Evolutionary conservation across 23 red algal genomes (phyloP).

Genomic region (Pyropia haitanensis): DNA sequence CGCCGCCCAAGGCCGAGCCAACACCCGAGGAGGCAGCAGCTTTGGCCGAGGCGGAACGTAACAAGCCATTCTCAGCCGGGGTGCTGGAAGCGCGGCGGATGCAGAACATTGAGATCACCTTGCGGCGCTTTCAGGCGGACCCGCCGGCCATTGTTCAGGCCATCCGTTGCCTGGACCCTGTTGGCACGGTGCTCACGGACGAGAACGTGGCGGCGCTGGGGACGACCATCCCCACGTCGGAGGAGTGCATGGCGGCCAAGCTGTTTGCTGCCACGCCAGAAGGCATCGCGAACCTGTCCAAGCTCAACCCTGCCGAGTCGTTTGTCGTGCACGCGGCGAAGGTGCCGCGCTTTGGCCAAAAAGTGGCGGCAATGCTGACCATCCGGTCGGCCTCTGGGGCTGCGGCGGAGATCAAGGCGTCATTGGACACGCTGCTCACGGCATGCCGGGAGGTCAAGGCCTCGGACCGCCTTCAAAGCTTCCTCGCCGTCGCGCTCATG

Average conservation of each 20-base stretch:
- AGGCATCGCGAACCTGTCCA: slow-evolving; percentile 16
- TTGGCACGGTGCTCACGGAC: slow-evolving; percentile 25
- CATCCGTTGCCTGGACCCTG: slow-evolving; percentile 65
- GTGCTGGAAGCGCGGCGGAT: slow-evolving; percentile 72
- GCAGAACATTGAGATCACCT: slow-evolving; percentile 87
- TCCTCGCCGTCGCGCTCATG: slow-evolving; percentile 57
- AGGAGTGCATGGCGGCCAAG: slow-evolving; percentile 77
- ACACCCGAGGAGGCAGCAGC: not conserved
- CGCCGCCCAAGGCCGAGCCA: slow-evolving; percentile 12
- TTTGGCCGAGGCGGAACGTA: slow-evolving; percentile 3
- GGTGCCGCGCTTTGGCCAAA: slow-evolving; percentile 48
- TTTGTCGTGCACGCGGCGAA: slow-evolving; percentile 30
- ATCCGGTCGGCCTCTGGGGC: slow-evolving; percentile 49
- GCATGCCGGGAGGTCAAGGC: slow-evolving; percentile 57
- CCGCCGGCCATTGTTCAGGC: slow-evolving; percentile 58
- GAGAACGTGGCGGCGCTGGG: slow-evolving; percentile 76
- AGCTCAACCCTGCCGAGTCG: slow-evolving; percentile 39
- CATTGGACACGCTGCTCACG: slow-evolving; percentile 33
- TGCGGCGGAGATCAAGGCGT: slow-evolving; percentile 23
- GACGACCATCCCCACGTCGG: slow-evolving; percentile 50
- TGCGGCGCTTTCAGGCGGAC: slow-evolving; percentile 56
- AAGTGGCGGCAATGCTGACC: slow-evolving; percentile 61
- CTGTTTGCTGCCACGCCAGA: slow-evolving; percentile 32
- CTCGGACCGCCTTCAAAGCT: slow-evolving; percentile 34
- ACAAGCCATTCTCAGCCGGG: slow-evolving; percentile 16